Conservation (phyloP, 495 filamentous ascomycete genomes). For the Beverwykella pulmonaria region DNA sequence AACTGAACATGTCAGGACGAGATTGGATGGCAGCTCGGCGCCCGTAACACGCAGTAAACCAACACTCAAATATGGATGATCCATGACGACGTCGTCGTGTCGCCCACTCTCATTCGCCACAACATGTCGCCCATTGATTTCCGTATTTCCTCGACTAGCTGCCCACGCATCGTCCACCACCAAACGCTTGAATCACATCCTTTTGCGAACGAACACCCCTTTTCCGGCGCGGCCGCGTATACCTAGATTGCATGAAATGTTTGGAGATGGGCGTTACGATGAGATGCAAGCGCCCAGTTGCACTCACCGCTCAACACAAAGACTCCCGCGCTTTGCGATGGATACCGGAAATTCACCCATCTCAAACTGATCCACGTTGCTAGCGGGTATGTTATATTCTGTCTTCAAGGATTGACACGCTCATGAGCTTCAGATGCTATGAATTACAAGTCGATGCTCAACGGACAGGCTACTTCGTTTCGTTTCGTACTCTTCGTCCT, state of each 20-base stretch:
- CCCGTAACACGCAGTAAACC: background rate
- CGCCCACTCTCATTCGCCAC: background rate
- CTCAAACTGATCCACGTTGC: background rate
- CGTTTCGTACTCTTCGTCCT: background rate
- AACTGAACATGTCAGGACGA: slow-evolving; percentile 26
- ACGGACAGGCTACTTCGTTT: background rate
- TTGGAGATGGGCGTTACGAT: background rate
- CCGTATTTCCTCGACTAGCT: background rate
- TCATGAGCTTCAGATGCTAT: background rate
- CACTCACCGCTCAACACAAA: background rate
- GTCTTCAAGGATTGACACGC: background rate
- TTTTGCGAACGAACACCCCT: background rate
- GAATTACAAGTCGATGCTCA: background rate
- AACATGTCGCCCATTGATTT: background rate
- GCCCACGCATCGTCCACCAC: background rate
- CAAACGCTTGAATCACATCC: background rate
- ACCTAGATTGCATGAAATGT: slow-evolving; percentile 8
- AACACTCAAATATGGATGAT: slow-evolving; percentile 1
- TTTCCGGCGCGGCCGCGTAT: background rate
- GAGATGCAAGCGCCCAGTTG: background rate
- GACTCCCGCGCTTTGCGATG: background rate
- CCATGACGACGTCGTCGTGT: slow-evolving; percentile 11
- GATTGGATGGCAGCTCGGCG: slow-evolving; percentile 2
- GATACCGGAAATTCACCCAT: background rate
- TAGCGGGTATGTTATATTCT: background rate